phyloP scores from a whole-genome alignment of 768 basidiomycete genomes.

The Phylloporus sp. region DNA sequence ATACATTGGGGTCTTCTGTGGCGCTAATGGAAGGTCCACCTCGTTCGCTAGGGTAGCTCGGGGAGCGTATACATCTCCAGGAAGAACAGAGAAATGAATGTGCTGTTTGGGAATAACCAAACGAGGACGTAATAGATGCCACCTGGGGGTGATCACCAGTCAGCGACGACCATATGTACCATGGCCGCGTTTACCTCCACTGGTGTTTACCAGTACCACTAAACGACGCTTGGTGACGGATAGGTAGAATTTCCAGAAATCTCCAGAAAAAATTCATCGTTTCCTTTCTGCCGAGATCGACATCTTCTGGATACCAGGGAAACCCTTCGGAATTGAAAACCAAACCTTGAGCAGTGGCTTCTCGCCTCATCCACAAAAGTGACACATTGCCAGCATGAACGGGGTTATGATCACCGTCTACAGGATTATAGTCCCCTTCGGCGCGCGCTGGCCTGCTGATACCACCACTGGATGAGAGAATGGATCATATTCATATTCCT shows the following conservation, averaged over 20 bases:
- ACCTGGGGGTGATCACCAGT: not conserved
- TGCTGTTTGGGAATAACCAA: slow-evolving; percentile 2
- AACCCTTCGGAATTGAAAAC: not conserved
- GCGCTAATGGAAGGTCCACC: not conserved
- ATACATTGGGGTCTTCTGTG: not conserved
- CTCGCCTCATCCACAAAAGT: slow-evolving; percentile 8
- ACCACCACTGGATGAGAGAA: slow-evolving; percentile 2
- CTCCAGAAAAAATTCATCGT: not conserved
- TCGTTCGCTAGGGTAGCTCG: not conserved
- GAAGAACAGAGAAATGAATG: not conserved
- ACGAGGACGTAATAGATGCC: slow-evolving; percentile 1
- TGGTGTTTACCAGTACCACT: slow-evolving; percentile 6
- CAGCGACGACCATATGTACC: not conserved
- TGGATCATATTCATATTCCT: not conserved
- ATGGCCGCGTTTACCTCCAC: not conserved
- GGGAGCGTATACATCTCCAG: not conserved
- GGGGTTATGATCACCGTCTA: not conserved
- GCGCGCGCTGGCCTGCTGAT: not conserved
- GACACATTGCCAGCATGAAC: slow-evolving; percentile 5
- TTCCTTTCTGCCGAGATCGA: slow-evolving; percentile 1
- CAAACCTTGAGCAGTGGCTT: slow-evolving; percentile 5
- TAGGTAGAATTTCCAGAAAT: not conserved
- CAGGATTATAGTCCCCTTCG: no score
- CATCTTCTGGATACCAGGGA: slow-evolving; percentile 4
- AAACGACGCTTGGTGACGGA: slow-evolving; percentile 10